These are phyloP conservation scores for Monosporascus sp. DNA, from an alignment of 2,329 filamentous ascomycete genomes.

Conservation along the genomic window DNA sequence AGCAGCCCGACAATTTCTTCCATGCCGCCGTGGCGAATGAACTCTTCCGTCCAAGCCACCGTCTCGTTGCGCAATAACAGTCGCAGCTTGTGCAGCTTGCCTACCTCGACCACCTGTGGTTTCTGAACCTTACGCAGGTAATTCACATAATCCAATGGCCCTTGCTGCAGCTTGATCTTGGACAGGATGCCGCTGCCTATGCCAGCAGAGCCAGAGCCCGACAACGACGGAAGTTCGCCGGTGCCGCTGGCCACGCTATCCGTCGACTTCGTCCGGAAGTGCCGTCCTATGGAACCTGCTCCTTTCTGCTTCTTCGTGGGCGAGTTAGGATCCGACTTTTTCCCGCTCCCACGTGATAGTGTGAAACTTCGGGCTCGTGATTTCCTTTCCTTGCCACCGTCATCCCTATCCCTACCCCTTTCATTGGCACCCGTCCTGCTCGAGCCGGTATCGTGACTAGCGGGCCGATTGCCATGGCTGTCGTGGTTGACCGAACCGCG, in stretches of 20 bases:
- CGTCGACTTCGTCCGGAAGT: conserved; percentile 67
- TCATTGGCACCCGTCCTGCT: conserved; percentile 30
- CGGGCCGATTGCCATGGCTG: conserved; percentile 26
- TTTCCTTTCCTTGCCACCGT: conserved; percentile 46
- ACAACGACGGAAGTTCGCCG: conserved; percentile 37
- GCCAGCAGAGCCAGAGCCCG: conserved; percentile 41
- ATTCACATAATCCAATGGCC: conserved; percentile 77
- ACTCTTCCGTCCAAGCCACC: conserved; percentile 89
- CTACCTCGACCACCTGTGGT: conserved; percentile 83
- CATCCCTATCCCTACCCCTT: conserved; percentile 34
- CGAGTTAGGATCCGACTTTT: conserved; percentile 56
- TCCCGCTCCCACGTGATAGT: conserved; percentile 53
- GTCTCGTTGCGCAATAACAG: conserved; percentile 90
- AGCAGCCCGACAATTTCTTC: conserved; percentile 80
- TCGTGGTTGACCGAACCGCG: conserved; percentile 41
- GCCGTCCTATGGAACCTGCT: conserved; percentile 56
- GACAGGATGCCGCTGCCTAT: conserved; percentile 55
- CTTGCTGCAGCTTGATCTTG: conserved; percentile 68
- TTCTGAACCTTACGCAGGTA: conserved; percentile 78
- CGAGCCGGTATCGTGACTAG: conserved; percentile 29
- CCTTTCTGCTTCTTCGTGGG: conserved; percentile 70
- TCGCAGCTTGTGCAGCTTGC: conserved; percentile 87
- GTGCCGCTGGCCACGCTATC: conserved; percentile 60
- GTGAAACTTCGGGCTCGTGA: conserved; percentile 75
- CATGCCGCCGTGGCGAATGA: conserved; percentile 88